phyloP scores from a whole-genome alignment of 2,329 filamentous ascomycete genomes.

The Colletotrichum tabaci region DNA sequence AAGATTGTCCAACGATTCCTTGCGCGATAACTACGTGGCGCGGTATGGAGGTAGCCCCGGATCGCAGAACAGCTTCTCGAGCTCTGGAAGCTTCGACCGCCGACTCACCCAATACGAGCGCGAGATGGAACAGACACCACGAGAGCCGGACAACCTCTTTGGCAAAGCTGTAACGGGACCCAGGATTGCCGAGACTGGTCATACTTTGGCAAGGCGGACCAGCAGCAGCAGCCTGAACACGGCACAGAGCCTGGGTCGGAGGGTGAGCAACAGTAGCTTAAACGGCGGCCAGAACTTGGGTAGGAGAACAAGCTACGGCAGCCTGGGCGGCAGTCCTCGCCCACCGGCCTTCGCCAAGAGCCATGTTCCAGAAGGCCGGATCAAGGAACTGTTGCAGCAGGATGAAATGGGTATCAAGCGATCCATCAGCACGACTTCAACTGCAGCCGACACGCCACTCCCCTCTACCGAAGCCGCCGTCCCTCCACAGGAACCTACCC shows the following conservation, averaged over 20 bases:
- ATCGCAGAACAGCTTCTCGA: constrained; percentile 43
- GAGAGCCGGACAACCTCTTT: constrained; percentile 53
- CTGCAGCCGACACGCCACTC: constrained; percentile 49
- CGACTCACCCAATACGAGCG: constrained; percentile 36
- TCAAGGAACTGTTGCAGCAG: constrained; percentile 44
- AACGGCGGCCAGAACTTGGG: constrained; percentile 23
- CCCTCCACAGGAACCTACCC: constrained; percentile 36
- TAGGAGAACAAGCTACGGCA: constrained; percentile 43
- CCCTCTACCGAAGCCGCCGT: constrained; percentile 51
- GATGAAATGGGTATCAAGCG: constrained; percentile 38
- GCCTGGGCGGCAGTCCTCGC: constrained; percentile 39
- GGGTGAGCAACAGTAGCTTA: constrained; percentile 44
- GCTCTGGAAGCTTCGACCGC: constrained; percentile 35
- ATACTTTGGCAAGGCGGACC: constrained; percentile 51
- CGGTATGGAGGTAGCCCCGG: constrained; percentile 34
- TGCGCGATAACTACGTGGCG: constrained; percentile 46
- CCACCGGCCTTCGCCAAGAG: constrained; percentile 41
- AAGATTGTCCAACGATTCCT: constrained; percentile 44
- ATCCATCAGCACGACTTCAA: constrained; percentile 14
- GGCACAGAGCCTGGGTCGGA: constrained; percentile 31
- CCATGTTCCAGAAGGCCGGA: constrained; percentile 43
- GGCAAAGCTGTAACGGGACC: constrained; percentile 51
- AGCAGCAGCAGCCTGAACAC: constrained; percentile 53
- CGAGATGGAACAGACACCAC: constrained; percentile 41
- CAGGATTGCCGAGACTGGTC: constrained; percentile 55